phyloP scores from a whole-genome alignment of 1,284 basidiomycete genomes.

The Malassezia sympodialis region DNA sequence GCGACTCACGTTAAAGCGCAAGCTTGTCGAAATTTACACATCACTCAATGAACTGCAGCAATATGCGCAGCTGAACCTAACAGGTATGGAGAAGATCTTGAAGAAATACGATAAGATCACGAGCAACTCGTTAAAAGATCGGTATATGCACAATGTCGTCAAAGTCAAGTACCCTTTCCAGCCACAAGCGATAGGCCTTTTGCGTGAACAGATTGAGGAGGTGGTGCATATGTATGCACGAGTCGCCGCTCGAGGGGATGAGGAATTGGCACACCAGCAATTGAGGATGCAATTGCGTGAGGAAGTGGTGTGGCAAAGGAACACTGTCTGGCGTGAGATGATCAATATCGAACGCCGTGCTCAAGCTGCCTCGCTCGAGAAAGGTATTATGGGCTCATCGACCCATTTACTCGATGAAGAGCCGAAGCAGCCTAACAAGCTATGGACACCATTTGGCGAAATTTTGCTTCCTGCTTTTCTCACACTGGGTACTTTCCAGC shows the following conservation, averaged over 20 bases:
- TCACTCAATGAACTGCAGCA: slow-evolving; percentile 65
- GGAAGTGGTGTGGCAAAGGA: slow-evolving; percentile 78
- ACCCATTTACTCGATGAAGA: slow-evolving; percentile 15
- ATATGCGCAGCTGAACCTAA: slow-evolving; percentile 88
- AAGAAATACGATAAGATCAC: slow-evolving; percentile 99
- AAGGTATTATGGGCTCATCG: slow-evolving; percentile 28
- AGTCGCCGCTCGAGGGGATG: slow-evolving; percentile 71
- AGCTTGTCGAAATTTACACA: slow-evolving; percentile 78
- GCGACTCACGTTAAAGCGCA: slow-evolving; percentile 78
- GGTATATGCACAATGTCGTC: slow-evolving; percentile 69
- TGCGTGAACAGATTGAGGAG: slow-evolving; percentile 58
- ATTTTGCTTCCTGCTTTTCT: slow-evolving; percentile 32
- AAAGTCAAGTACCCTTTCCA: slow-evolving; percentile 36
- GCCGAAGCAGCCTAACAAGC: not conserved
- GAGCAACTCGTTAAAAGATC: slow-evolving; percentile 70
- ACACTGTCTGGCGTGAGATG: slow-evolving; percentile 97
- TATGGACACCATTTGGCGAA: slow-evolving; percentile 30
- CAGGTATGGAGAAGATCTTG: slow-evolving; percentile 88
- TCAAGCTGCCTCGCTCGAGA: slow-evolving; percentile 43
- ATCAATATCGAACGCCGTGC: slow-evolving; percentile 67
- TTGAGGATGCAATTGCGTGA: slow-evolving; percentile 81
- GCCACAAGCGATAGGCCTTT: slow-evolving; percentile 55
- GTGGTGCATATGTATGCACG: slow-evolving; percentile 72
- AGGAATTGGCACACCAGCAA: slow-evolving; percentile 64
- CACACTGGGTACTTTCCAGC: slow-evolving; percentile 39